phyloP scores from a whole-genome alignment of 306 rosid species.

The Cucumis sativus region Cucumber_9930_V3 NC_026661.2:18476501-18477000 shows the following conservation, averaged over 20 bases:
- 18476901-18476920: conserved; percentile 32
- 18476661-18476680: background rate
- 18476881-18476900: conserved; percentile 41
- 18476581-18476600: background rate
- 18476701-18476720: background rate
- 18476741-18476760: background rate
- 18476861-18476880: conserved; percentile 90
- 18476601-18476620: background rate
- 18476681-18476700: background rate
- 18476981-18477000: conserved; percentile 47
- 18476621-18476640: background rate
- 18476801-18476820: conserved; percentile 33
- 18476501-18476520: no score
- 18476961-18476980: conserved; percentile 14
- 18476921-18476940: conserved; percentile 30
- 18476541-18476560: no score
- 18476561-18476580: background rate
- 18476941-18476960: conserved; percentile 42
- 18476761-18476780: conserved; percentile 24
- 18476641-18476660: background rate
- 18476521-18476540: no score
- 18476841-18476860: conserved; percentile 58
- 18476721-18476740: background rate
- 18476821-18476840: conserved; percentile 21
- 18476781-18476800: conserved; percentile 40